Conservation (phyloP, 2,329 filamentous ascomycete species). For the Ophiocordyceps robertsii region DNA sequence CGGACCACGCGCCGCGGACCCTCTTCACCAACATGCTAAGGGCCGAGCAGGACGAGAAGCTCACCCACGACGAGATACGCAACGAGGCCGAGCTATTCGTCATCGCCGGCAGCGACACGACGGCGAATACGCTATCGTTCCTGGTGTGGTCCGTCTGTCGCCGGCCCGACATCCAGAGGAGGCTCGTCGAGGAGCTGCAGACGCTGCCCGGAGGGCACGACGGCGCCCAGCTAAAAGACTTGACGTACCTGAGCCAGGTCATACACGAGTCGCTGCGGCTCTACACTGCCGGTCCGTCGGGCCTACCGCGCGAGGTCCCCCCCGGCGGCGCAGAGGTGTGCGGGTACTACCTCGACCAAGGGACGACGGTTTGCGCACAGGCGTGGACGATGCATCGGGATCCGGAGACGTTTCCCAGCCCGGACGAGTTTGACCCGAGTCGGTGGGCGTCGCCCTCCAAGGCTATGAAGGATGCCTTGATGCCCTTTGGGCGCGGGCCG, state of each 20-base stretch:
- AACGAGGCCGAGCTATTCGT: conserved; percentile 24
- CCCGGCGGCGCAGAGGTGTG: conserved; percentile 21
- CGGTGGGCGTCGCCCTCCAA: conserved; percentile 21
- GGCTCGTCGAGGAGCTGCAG: conserved; percentile 20
- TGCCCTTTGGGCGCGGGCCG: conserved; percentile 37
- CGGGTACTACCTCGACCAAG: conserved; percentile 24
- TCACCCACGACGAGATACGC: conserved; percentile 5
- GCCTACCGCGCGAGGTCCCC: conserved; percentile 26
- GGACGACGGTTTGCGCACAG: conserved; percentile 25
- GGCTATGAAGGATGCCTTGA: conserved; percentile 31
- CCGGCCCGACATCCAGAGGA: conserved; percentile 13
- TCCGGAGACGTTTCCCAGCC: conserved; percentile 16
- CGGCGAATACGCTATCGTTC: conserved; percentile 32
- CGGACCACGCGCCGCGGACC: conserved; percentile 12
- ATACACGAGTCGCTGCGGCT: conserved; percentile 31
- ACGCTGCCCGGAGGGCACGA: conserved; percentile 14
- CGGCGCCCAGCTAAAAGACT: conserved; percentile 7
- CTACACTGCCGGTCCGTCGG: conserved; percentile 23
- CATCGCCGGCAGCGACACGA: conserved; percentile 35
- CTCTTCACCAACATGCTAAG: conserved; percentile 23
- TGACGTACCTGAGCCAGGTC: conserved; percentile 26
- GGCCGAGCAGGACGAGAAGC: conserved; percentile 13
- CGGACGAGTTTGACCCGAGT: conserved; percentile 13
- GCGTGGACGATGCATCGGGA: conserved; percentile 31
- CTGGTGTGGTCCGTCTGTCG: conserved; percentile 23